Evolutionary conservation across 768 basidiomycete genomes (phyloP), one percentile per base, ranked within the genome.

Genomic region (Suillus weaverae): DNA sequence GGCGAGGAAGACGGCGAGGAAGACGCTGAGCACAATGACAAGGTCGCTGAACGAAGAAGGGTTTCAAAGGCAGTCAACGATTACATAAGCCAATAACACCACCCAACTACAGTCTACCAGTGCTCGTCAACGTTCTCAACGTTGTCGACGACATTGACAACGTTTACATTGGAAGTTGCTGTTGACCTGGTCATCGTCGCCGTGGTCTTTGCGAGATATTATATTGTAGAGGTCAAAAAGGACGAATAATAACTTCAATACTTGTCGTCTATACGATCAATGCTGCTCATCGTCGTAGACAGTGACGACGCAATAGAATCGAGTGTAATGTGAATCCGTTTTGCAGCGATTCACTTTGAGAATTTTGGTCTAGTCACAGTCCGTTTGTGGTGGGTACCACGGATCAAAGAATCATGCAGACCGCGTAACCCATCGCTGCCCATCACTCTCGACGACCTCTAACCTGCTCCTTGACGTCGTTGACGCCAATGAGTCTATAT

Each of bases 1-100:
- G 67, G 33, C 57, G 67, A 67, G 68, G 70, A 73, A 70, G 71
- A 60, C 67, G 44, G 56, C 64, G 44, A 55, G 61, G 50, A 66
- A 51, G 62, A 63, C 48, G 56, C 41, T 39, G 9, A 39, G 38
- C 56, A 59, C 56, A 59, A 59, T 38, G 51, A 68, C 59, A 62
- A 51, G 48, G 30, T 36, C 53, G 61, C 57, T 57, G 38, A 53
- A 39, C 44, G 35, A 41, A 69, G 68, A 65, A 57, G 41, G 64
- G 30, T 51, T 64, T 44, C 61, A 36, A 44, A 22, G 13, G 26
- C 35, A 51, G 22, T 18, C 4, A 0, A 3, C 9, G 63, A 72
- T 75, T 59, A 59, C 56, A 59, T 59, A 59, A 41, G 38, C 26
- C 11, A 3, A 54, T 54, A 33, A 54, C 18, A 7, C 48, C 48